phyloP scores from a whole-genome alignment of 2,329 filamentous ascomycete species.

The Ophiocordyceps camponoti-rufipedis region DNA sequence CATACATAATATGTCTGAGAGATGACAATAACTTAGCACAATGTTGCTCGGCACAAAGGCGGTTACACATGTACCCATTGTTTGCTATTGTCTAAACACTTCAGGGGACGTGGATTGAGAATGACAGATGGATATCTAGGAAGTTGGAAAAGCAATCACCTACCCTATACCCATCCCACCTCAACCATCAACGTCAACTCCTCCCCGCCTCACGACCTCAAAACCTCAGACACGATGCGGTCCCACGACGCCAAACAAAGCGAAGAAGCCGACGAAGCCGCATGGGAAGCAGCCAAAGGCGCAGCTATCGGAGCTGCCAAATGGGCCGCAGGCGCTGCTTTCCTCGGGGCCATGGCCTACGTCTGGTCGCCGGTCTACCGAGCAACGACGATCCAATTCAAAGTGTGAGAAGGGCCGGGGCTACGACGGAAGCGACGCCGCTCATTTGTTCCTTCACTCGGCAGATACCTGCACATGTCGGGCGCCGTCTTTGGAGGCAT shows the following conservation, averaged over 20 bases:
- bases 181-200: too few species aligned
- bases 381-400: slow-evolving; percentile 56
- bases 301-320: slow-evolving; percentile 49
- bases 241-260: slow-evolving; percentile 39
- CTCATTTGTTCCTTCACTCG: not conserved
- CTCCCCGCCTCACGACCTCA: too few species aligned
- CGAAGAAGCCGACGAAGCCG: slow-evolving; percentile 49
- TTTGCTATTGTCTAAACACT: too few species aligned
- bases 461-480: slow-evolving; percentile 68
- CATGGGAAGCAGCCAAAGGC: slow-evolving; percentile 53
- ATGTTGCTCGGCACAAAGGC: too few species aligned
- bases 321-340: slow-evolving; percentile 50
- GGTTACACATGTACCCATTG: too few species aligned
- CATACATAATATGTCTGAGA: too few species aligned
- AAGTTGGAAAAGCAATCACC: too few species aligned
- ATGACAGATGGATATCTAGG: too few species aligned
- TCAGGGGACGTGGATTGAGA: too few species aligned
- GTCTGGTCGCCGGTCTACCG: slow-evolving; percentile 53
- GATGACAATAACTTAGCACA: too few species aligned
- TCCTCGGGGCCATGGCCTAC: slow-evolving; percentile 44
- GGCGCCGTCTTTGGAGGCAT: slow-evolving; percentile 65
- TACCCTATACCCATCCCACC: too few species aligned
- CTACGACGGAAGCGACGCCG: not conserved
- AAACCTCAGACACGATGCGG: slow-evolving; percentile 16
- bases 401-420: slow-evolving; percentile 36